Evolutionary conservation across 1,284 basidiomycete species (phyloP).

Genomic region (Lentinula novae-zelandiae): DNA sequence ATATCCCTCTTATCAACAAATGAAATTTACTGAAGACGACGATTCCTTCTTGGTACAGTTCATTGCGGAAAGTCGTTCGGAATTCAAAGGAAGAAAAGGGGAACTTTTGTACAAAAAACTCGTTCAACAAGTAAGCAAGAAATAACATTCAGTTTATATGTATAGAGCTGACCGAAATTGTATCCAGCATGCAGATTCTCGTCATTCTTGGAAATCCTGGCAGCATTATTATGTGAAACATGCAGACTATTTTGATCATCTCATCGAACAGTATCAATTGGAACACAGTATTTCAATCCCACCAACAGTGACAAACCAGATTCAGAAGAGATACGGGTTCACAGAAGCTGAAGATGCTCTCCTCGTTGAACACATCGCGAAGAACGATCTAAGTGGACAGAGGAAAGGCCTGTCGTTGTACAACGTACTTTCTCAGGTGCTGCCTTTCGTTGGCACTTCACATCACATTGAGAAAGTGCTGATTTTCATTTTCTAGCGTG

Average conservation of each 20-base stretch:
- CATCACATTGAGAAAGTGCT: background rate
- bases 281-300: background rate
- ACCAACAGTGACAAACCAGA: background rate
- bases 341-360: background rate
- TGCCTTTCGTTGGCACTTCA: background rate
- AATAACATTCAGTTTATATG: background rate
- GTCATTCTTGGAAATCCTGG: slow-evolving; percentile 2
- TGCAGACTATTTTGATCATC: background rate
- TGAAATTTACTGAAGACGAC: background rate
- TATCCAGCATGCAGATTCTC: background rate
- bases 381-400: background rate
- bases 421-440: background rate
- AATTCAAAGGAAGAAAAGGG: background rate
- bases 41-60: background rate
- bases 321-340: background rate
- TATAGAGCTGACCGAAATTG: background rate
- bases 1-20: background rate
- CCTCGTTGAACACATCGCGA: background rate
- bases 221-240: background rate
- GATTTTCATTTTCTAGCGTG: background rate
- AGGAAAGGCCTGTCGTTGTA: background rate
- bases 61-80: background rate
- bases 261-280: background rate
- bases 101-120: background rate
- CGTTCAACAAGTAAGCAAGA: background rate